phyloP scores from a whole-genome alignment of 176 grass and related monocot species.

The Aegilops speltoides region DNA sequence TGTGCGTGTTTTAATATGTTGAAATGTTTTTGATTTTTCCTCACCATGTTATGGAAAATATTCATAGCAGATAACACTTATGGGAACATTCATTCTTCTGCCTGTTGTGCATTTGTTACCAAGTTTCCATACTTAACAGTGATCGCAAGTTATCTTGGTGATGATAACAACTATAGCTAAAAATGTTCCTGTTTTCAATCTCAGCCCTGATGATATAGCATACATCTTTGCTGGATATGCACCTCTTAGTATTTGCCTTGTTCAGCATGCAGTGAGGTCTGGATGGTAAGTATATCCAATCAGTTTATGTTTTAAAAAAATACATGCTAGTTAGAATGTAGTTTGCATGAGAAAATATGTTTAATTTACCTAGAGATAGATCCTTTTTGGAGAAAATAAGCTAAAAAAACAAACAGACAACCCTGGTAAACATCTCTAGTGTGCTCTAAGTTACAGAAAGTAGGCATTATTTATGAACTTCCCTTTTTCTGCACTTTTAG shows the following conservation, averaged over 20 bases:
- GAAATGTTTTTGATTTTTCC: not conserved
- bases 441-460: not conserved
- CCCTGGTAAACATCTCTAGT: not conserved
- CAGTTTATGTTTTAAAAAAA: not conserved
- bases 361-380: not conserved
- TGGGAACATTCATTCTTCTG: not conserved
- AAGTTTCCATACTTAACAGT: not conserved
- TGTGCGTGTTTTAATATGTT: slow-evolving; percentile 14
- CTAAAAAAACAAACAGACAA: not conserved
- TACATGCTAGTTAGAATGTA: slow-evolving; percentile 5
- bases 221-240: slow-evolving; percentile 99
- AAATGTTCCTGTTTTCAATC: slow-evolving; percentile 39
- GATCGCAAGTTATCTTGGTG: not conserved
- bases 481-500: not conserved
- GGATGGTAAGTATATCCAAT: slow-evolving; percentile 66
- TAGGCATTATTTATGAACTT: not conserved
- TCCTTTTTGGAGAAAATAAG: not conserved
- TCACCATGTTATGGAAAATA: not conserved
- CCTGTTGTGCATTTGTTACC: slow-evolving; percentile 13
- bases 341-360: not conserved
- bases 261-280: slow-evolving; percentile 93
- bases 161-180: slow-evolving; percentile 28
- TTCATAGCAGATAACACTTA: not conserved
- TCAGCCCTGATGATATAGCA: slow-evolving; percentile 89
- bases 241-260: slow-evolving; percentile 94